Conservation (phyloP, 495 filamentous ascomycete genomes). For the Darksidea phi region DNA sequence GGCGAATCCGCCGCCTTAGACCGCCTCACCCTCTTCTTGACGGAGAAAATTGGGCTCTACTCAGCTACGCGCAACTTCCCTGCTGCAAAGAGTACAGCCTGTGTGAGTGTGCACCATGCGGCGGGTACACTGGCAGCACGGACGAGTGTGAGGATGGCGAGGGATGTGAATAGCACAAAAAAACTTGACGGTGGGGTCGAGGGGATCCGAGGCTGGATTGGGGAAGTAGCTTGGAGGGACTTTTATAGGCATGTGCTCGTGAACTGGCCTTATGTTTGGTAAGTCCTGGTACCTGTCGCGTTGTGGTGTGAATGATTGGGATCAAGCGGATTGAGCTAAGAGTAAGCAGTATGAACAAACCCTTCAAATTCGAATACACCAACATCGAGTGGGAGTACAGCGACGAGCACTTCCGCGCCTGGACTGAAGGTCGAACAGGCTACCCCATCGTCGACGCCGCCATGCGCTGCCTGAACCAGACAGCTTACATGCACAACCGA, state of each 20-base stretch:
- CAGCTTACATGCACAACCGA: slow-evolving; percentile 87
- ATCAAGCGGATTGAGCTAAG: neutral
- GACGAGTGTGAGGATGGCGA: slow-evolving; percentile 67
- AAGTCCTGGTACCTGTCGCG: slow-evolving; percentile 26
- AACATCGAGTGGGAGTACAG: slow-evolving; percentile 82
- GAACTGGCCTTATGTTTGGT: slow-evolving; percentile 88
- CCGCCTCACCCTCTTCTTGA: slow-evolving; percentile 68
- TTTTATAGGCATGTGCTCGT: slow-evolving; percentile 89
- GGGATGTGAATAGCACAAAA: slow-evolving; percentile 64
- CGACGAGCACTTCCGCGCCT: slow-evolving; percentile 62
- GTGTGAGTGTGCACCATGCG: slow-evolving; percentile 77
- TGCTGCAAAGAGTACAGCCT: slow-evolving; percentile 60
- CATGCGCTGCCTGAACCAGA: slow-evolving; percentile 75
- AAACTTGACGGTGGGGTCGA: slow-evolving; percentile 66
- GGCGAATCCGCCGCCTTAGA: slow-evolving; percentile 73
- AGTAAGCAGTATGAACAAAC: slow-evolving; percentile 75
- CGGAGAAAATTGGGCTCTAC: slow-evolving; percentile 63
- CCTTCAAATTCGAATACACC: slow-evolving; percentile 84
- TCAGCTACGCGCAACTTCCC: slow-evolving; percentile 62
- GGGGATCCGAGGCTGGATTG: slow-evolving; percentile 76
- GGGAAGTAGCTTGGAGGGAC: slow-evolving; percentile 87
- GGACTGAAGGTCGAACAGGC: slow-evolving; percentile 76
- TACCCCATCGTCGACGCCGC: slow-evolving; percentile 88
- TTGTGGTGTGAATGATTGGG: neutral
- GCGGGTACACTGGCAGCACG: slow-evolving; percentile 74